A percentile compares a stretch with the other conserved stretches of the same genome.
Conservation (phyloP, 2,329 filamentous ascomycete species). For the Ceratocystis cacaofunesta region DNA sequence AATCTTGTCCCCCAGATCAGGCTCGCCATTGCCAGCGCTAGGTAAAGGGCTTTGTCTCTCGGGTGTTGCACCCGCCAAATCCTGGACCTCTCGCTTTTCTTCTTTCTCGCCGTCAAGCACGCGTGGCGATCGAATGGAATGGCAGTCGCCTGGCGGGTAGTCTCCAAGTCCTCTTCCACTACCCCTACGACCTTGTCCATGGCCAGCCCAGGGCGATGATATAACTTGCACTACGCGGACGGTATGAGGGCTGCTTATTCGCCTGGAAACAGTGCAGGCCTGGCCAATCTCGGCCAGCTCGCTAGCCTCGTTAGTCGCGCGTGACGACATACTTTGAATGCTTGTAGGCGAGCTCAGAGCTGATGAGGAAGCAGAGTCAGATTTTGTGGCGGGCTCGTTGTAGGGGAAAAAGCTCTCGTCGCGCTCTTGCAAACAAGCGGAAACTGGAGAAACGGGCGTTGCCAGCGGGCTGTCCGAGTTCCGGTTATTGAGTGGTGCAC, state of each 20-base stretch:
- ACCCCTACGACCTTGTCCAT: background rate
- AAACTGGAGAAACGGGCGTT: background rate
- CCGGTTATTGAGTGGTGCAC: background rate
- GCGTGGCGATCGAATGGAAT: background rate
- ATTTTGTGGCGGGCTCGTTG: background rate
- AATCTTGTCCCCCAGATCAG: background rate
- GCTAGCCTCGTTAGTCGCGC: background rate
- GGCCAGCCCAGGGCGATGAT: background rate
- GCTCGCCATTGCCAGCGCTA: background rate
- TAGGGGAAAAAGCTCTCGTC: background rate
- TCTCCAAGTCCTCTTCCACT: background rate
- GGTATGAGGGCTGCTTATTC: conserved; percentile 10
- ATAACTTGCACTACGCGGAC: background rate
- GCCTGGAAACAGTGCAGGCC: conserved; percentile 8
- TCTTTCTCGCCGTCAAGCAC: no score
- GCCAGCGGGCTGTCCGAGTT: background rate
- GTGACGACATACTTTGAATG: conserved; percentile 1
- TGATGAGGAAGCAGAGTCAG: background rate
- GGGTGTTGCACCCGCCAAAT: no score
- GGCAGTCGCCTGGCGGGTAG: background rate
- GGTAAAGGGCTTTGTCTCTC: no score
- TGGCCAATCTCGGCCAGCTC: conserved; percentile 4
- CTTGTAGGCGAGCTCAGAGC: conserved; percentile 1
- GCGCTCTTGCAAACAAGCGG: background rate
- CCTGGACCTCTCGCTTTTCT: no score